Base-by-base conservation (phyloP, 306 rosid species). In the Sesbania bispinosa region DNA sequence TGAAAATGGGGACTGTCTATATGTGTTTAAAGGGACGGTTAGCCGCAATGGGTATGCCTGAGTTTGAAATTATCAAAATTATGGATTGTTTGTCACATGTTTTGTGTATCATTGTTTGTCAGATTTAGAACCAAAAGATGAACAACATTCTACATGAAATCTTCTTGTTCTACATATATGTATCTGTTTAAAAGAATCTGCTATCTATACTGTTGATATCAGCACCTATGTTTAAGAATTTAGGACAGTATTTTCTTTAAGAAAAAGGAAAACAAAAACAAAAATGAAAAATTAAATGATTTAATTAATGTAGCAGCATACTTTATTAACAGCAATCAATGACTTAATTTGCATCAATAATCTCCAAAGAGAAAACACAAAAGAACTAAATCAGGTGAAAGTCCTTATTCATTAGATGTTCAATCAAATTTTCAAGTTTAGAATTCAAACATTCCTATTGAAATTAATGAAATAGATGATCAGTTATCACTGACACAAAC, bases 1-100 rank as follows among this genome's bases (percentile, higher is more conserved):
- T 54, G 88, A 87, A 77, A 84, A 85, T 75, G 97, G 98, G 6
- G 97, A 93, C 67, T 58, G 71, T 69, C 78, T 93, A 3, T 87
- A 88, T 53, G 90, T 90, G 7, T 93, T 93, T 64, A 90, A 87
- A 71, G 96, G 96, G 19, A 83, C 92, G 9, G 73, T 87, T 47
- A 85, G 86, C 32, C 81, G 67, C 6, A 26, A 58, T 63, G 86
- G 71, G n/a, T 69, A 20, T 39, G 69, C 27, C 24, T 81, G 15
- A 66, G 29, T 13, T 7, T 55, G 2, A 60, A 71, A 10, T 35
- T 67, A 8, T 13, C 27, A 29, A 45, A 42, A 32, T 20, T 58
- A 47, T 20, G 10, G 5, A 45, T 18, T 71, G 13, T 9, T 27
- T 69, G 11, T 42, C 8, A 13, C 35, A 11, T 41, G 58, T 50